Evolutionary conservation across 2,329 filamentous ascomycete species (phyloP), one percentile per base, ranked within the genome.

Genomic region (Penicillium sumatraense): DNA sequence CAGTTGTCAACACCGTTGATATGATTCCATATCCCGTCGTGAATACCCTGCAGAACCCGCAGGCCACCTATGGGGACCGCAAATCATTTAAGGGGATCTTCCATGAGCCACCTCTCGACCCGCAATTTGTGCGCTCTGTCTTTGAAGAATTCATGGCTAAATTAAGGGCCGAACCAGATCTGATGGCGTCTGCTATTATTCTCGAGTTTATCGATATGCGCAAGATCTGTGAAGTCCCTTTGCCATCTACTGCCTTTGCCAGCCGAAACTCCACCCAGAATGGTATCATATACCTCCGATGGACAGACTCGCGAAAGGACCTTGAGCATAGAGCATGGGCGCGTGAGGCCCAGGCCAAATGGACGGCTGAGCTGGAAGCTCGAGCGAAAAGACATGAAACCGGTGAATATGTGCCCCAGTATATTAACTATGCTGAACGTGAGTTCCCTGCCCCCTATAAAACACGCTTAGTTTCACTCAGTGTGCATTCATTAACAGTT

Each of bases 221-320:
- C 3, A 75, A 78, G 60, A 68, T 78, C 21, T 68, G 70, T 1
- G 61, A 69, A n/a, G 68, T 79, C 4, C 61, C 69, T 0, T 58
- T 69, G 1, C 57, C 68, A 2, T 72, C 69, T 1, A 82, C 75
- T 5, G 75, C 80, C 0, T 80, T 80, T 53, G 76, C 78, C 3
- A 80, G 77, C 56, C 72, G 80, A 4, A 78, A 76, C 7, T 63
- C 64, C 5, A 77, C 78, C 33, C 78, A 78, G 57, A 79, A 82
- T 45, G 74, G 75, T 1, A 67, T 77, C 49, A 70, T 77, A 2
- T 62, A 65, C 5, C 69, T 78, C 26, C 69, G 72, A 10, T 81
- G 80, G 79, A 69, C 71, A 1, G 71, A 77, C 33, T 33, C 64
- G 3, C 63, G 57, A 6, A 69, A 74, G 20, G 79, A 81, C 54